Conservation (phyloP, 257 asterid genomes). For the Voacanga thouarsii region DNA sequence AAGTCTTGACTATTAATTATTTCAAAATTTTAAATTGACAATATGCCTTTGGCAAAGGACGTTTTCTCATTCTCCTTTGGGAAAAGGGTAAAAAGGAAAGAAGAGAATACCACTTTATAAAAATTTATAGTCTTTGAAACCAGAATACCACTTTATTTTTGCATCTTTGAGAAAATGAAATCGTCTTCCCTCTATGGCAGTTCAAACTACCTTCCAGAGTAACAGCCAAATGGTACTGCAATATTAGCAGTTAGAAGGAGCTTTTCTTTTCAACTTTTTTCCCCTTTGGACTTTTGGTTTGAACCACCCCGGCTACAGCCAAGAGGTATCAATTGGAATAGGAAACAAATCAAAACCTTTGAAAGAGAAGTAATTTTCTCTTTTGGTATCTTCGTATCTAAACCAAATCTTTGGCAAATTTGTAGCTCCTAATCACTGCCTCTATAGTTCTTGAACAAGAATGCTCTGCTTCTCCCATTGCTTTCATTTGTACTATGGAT, state of each 20-base stretch:
- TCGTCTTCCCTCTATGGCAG: not conserved
- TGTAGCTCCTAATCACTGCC: not conserved
- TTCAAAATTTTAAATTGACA: not conserved
- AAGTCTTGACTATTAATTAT: not conserved
- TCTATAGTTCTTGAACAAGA: too few species aligned
- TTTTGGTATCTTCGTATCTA: not conserved
- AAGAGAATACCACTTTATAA: not conserved
- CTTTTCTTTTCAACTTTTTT: not conserved
- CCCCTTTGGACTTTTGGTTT: not conserved
- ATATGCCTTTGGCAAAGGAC: not conserved
- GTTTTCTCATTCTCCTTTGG: not conserved
- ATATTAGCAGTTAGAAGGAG: not conserved
- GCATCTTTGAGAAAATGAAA: not conserved
- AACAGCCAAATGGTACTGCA: not conserved
- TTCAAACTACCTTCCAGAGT: not conserved
- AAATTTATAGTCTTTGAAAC: too few species aligned
- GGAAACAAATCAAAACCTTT: not conserved
- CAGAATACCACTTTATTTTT: too few species aligned
- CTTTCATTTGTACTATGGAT: not conserved
- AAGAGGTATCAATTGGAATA: not conserved
- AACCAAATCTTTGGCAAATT: not conserved
- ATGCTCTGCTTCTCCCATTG: too few species aligned
- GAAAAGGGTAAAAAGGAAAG: not conserved
- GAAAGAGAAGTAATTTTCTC: not conserved
- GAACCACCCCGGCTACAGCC: not conserved